Base-by-base conservation (phyloP, 2,329 filamentous ascomycete genomes). In the Stachybotrys echinatus region DNA sequence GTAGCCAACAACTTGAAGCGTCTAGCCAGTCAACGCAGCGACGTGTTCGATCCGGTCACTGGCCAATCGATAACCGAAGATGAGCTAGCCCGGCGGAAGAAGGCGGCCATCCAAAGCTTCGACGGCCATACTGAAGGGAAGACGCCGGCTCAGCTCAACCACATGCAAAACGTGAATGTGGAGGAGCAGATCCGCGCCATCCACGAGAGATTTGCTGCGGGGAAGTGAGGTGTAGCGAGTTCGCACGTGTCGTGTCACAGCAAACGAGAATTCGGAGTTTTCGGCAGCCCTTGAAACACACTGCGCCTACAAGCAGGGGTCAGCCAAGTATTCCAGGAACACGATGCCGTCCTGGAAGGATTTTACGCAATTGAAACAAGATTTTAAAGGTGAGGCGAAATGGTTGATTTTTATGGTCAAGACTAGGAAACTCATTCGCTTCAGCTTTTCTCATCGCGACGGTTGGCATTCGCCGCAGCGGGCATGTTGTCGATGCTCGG, bases 1-100 rank as follows among this genome's bases (percentile, higher is more conserved):
- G 90, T 95, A 43, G 92, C 91, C 47, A 92, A 90, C 66, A 96
- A 97, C 65, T 80, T 97, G 55, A 97, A 97, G 75, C 86, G 92
- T n/a, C 77, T 97, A 47, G 91, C 92, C 21, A 92, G 89, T 57
- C 89, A 95, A 67, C 83, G 92, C 44, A 87, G 81, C 56, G 92
- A 96, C 61, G 81, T 96, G 18, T 96, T 96, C 58, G 92, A 96
- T 58, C 75, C 79, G 1, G 77, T 81, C 17, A 85, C 85, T 0
- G 87, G 87, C 1, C 77, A 85, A 56, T 76, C 82, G 1, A 69
- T 90, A 31, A 79, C 84, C 4, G 84, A 89, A 56, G 91, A 95
- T 65, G 88, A 89, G 62, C 72, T 83, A 48, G 83, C 82, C 12
- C 77, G 89, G 52, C 78, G 89, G 61, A 96, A 95, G 75, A 85